Conservation (phyloP, 495 filamentous ascomycete genomes). For the Lasiosphaeris hirsuta region DNA sequence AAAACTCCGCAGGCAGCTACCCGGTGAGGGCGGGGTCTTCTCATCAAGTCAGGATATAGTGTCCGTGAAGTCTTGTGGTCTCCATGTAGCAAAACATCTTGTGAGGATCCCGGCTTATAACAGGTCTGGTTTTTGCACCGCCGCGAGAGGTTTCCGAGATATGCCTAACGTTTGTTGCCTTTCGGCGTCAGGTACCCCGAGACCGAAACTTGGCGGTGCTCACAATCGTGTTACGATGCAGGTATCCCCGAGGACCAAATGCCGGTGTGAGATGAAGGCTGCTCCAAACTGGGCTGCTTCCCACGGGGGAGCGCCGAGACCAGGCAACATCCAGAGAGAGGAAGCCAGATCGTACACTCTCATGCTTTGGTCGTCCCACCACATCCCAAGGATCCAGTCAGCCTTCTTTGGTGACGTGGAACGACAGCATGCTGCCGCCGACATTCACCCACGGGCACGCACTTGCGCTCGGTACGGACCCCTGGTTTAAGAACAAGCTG, state of each 20-base stretch:
- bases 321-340: not conserved
- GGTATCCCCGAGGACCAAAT: slow-evolving; percentile 7
- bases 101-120: too few relatives aligned
- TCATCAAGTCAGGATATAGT: too few relatives aligned
- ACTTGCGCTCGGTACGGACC: not conserved
- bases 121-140: too few relatives aligned
- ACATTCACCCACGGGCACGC: not conserved
- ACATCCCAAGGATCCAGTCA: not conserved
- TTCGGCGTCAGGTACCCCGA: too few relatives aligned
- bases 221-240: slow-evolving; percentile 16
- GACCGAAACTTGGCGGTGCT: not conserved
- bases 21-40: not conserved
- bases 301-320: slow-evolving; percentile 4
- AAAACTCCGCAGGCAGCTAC: not conserved
- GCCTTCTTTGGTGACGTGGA: not conserved
- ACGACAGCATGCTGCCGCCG: not conserved
- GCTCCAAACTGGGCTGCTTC: not conserved
- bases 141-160: too few relatives aligned
- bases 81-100: too few relatives aligned
- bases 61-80: too few relatives aligned
- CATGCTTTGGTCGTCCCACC: not conserved
- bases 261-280: slow-evolving; percentile 10
- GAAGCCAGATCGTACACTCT: not conserved
- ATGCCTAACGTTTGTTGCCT: too few relatives aligned
- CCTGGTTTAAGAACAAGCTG: not conserved